Percentiles rank a stretch among this genome's conserved stretches.
phyloP scores from a whole-genome alignment of 306 rosid species.

The Lathyrus tuberosus region DNA sequence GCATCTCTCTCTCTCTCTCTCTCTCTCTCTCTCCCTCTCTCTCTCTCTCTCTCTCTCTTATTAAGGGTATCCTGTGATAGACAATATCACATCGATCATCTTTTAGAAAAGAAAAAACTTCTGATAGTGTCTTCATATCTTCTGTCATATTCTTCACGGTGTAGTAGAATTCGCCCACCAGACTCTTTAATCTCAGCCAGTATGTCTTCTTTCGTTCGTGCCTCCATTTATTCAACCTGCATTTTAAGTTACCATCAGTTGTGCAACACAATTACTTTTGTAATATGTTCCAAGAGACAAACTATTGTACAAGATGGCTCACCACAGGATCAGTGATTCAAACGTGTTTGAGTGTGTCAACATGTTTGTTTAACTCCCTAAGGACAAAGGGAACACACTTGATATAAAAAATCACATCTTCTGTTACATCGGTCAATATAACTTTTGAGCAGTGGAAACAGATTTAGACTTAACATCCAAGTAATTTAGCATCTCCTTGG shows the following conservation, averaged over 20 bases:
- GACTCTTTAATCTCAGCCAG: conserved; percentile 72
- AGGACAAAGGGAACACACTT: conserved; percentile 82
- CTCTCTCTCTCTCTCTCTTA: too few species aligned
- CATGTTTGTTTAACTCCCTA: conserved; percentile 86
- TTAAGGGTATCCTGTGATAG: conserved; percentile 75
- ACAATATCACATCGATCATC: conserved; percentile 65
- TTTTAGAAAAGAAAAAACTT: conserved; percentile 70
- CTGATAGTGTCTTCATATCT: conserved; percentile 84
- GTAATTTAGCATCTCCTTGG: conserved; percentile 78
- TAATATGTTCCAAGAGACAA: conserved; percentile 37
- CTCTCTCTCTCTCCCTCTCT: too few species aligned
- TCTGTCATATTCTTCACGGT: conserved; percentile 83
- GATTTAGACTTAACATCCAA: conserved; percentile 62
- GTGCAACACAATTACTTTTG: conserved; percentile 32
- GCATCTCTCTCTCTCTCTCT: too few species aligned
- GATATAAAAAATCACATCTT: conserved; percentile 83
- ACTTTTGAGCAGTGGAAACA: conserved; percentile 57
- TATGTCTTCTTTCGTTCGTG: conserved; percentile 78
- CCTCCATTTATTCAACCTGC: conserved; percentile 95
- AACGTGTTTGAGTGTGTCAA: conserved; percentile 85
- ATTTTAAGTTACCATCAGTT: conserved; percentile 39
- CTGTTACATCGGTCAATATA: conserved; percentile 78
- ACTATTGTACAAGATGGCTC: conserved; percentile 38
- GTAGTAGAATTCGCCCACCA: conserved; percentile 81
- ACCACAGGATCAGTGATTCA: conserved; percentile 92